Conservation (phyloP, 202 grass and related monocot genomes). For the Cymbopogon flexuosus region DNA sequence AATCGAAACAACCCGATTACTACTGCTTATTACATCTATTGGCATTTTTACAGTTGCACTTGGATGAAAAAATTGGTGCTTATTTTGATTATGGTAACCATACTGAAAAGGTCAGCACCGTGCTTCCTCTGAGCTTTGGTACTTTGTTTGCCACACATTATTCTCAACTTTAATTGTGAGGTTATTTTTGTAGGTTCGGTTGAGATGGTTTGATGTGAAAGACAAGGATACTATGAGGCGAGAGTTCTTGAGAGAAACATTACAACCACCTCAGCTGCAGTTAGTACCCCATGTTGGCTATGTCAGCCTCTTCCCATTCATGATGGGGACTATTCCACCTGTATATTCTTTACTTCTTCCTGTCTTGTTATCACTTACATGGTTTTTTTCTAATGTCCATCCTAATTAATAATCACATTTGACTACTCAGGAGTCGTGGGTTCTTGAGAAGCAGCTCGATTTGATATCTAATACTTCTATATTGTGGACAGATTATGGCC, state of each 20-base stretch:
- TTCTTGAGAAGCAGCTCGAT: slow-evolving; percentile 84
- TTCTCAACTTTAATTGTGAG: slow-evolving; percentile 23
- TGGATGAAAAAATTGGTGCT: slow-evolving; percentile 67
- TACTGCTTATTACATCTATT: slow-evolving; percentile 17
- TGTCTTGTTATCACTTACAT: slow-evolving; percentile 6
- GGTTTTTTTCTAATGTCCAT: slow-evolving; percentile 15
- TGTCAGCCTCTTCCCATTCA: slow-evolving; percentile 91
- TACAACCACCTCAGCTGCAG: slow-evolving; percentile 56
- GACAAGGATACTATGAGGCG: slow-evolving; percentile 48
- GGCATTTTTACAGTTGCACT: slow-evolving; percentile 64
- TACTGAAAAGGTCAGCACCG: slow-evolving; percentile 73
- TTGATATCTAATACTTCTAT: slow-evolving; percentile 79
- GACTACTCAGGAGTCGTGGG: slow-evolving; percentile 61
- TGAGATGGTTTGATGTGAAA: slow-evolving; percentile 78
- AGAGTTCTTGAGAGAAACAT: slow-evolving; percentile 79
- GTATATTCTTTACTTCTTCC: slow-evolving; percentile 49
- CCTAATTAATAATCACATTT: slow-evolving; percentile 21
- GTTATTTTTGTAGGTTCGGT: slow-evolving; percentile 55
- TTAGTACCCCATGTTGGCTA: slow-evolving; percentile 97
- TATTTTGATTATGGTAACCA: slow-evolving; percentile 96
- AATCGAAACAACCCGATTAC: background rate
- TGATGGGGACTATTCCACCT: slow-evolving; percentile 93
- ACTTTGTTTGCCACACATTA: background rate
- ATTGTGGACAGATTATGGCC: slow-evolving; percentile 89
- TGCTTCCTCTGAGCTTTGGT: slow-evolving; percentile 22